Evolutionary conservation across 257 asterid genomes (phyloP), one percentile per base, ranked within the genome.

Genomic region (Capsicum chinense): DNA sequence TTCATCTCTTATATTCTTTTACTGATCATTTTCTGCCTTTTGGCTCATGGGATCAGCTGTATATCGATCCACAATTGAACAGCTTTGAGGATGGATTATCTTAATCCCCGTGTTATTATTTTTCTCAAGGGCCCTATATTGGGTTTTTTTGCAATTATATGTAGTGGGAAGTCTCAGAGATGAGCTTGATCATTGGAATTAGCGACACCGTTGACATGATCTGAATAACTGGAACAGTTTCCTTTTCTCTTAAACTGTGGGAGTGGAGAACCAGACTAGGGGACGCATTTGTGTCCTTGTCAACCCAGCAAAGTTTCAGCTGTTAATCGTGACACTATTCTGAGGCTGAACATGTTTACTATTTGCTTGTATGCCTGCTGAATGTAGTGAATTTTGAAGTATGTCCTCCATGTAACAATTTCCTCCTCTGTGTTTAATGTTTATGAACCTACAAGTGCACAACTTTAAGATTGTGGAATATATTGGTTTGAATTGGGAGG

Each of bases 31-130:
- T 10, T 15, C 82, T 78, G 82, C 82, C 82, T 26, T 54, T 37
- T 78, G 64, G 66, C 82, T 54, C 66, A 56, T 78, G 33, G 82
- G 33, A 54, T 54, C 82, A 78, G 82, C 64, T 78, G 82, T 78
- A 78, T 14, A 54, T 78, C 26, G 50, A 33, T 33, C 47, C 47
- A 78, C 15, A 54, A 33, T 56, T 26, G 82, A 78, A 78, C 82
- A 33, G 54, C 9, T 33, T 78, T 15, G 82, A 78, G 82, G 82
- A 78, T 78, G 82, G 64, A 54, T 78, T 78, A 33, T 33, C 66
- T 78, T 78, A 54, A 78, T 78, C 66, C 15, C 33, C 35, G 50
- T 78, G 64, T 78, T 37, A 15, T 78, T 78, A 47, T 54, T 54
- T 76, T 78, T 54, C 50, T 78, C 64, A 54, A 78, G 81, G 81